Percentiles rank a stretch among this genome's conserved stretches.
These are phyloP conservation scores for Butyriboletus loyo DNA, from an alignment of 768 basidiomycete species.

Conservation along the genomic window DNA sequence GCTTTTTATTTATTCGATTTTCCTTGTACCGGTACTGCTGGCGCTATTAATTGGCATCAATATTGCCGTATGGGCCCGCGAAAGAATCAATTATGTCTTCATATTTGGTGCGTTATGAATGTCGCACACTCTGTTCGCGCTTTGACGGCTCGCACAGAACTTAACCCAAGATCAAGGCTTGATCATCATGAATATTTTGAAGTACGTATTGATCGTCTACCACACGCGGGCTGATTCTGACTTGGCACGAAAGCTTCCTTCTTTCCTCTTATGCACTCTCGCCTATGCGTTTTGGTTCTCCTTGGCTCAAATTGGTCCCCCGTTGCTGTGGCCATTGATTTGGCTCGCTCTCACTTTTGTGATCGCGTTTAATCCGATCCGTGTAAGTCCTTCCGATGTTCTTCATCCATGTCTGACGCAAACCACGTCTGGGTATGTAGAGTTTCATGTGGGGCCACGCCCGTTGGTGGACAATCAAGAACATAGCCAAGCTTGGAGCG, in stretches of 20 bases:
- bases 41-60: slow-evolving; percentile 78
- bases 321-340: slow-evolving; percentile 73
- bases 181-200: slow-evolving; percentile 80
- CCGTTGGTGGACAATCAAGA: slow-evolving; percentile 78
- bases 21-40: slow-evolving; percentile 75
- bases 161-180: slow-evolving; percentile 66
- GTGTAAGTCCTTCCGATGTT: slow-evolving; percentile 34
- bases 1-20: slow-evolving; percentile 71
- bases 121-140: not conserved
- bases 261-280: slow-evolving; percentile 66
- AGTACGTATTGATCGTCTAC: slow-evolving; percentile 32
- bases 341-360: slow-evolving; percentile 69
- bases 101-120: slow-evolving; percentile 73
- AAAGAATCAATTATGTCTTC: slow-evolving; percentile 88
- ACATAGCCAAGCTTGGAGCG: slow-evolving; percentile 56
- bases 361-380: slow-evolving; percentile 73
- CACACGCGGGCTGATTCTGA: not conserved
- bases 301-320: slow-evolving; percentile 62
- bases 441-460: slow-evolving; percentile 35
- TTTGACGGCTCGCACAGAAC: slow-evolving; percentile 39
- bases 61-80: slow-evolving; percentile 67
- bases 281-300: slow-evolving; percentile 84
- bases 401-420: not conserved
- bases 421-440: slow-evolving; percentile 41
- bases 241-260: slow-evolving; percentile 56